Evolutionary conservation across 1,284 basidiomycete genomes (phyloP).

Genomic region (Schizophyllum commune): DNA sequence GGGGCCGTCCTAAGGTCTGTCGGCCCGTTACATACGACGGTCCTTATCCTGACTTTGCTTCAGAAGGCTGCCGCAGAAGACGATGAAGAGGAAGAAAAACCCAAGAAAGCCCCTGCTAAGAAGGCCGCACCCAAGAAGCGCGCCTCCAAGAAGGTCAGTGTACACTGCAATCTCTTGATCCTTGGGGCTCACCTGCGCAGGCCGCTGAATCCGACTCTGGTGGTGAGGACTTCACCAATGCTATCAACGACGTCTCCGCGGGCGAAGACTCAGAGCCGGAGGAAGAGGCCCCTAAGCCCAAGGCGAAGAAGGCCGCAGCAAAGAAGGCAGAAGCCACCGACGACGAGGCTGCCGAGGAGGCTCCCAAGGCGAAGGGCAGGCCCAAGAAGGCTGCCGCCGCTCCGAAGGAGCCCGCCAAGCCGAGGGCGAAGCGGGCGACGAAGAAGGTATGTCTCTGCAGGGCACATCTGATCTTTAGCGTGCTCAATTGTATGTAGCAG

Average conservation of each 20-base stretch:
- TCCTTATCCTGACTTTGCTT: conserved; percentile 6
- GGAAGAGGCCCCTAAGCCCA: conserved; percentile 30
- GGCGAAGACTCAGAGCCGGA: conserved; percentile 26
- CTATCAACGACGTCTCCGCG: conserved; percentile 26
- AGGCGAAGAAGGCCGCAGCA: conserved; percentile 16
- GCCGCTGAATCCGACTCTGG: conserved; percentile 28
- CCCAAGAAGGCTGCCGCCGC: neutral
- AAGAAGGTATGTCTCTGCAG: neutral
- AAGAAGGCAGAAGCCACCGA: conserved; percentile 14
- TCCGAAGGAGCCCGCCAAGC: neutral
- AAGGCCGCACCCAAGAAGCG: conserved; percentile 32
- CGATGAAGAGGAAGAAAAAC: conserved; percentile 35
- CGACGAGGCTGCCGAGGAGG: neutral
- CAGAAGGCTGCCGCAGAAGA: conserved; percentile 16
- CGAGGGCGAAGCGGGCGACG: neutral
- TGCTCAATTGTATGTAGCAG: neutral
- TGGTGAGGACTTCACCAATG: conserved; percentile 35
- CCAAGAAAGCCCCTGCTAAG: conserved; percentile 23
- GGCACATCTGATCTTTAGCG: neutral
- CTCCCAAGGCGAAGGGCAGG: neutral
- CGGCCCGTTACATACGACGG: neutral
- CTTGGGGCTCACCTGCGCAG: conserved; percentile 5
- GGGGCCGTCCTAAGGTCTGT: conserved; percentile 2
- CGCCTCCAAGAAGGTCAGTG: conserved; percentile 29
- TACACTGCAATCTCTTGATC: conserved; percentile 2